phyloP scores from a whole-genome alignment of 441 rosid genomes.

The Gossypium laxum region DNA sequence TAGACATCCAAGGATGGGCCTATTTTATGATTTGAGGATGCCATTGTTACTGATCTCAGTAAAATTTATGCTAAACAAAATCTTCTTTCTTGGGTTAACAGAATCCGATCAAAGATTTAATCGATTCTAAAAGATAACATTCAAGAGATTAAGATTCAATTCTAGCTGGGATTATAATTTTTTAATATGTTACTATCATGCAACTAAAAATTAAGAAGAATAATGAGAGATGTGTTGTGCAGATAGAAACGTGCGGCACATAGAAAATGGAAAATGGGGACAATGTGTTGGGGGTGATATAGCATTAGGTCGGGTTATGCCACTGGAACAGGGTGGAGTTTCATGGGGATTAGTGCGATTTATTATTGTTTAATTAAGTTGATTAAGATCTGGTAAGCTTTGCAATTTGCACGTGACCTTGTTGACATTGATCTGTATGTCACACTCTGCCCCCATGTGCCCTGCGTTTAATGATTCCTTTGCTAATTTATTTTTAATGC shows the following conservation, averaged over 20 bases:
- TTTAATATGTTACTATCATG: no score
- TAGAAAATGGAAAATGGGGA: slow-evolving; percentile 5
- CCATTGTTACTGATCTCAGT: not conserved
- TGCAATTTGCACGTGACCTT: slow-evolving; percentile 14
- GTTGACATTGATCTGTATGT: not conserved
- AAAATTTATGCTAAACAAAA: not conserved
- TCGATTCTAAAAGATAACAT: not conserved
- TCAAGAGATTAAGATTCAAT: not conserved
- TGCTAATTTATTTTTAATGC: not conserved
- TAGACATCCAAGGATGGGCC: not conserved
- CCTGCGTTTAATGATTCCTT: not conserved
- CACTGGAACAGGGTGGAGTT: not conserved
- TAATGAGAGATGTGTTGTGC: not conserved
- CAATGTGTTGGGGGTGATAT: not conserved
- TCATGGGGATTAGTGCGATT: not conserved
- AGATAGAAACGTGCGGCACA: not conserved
- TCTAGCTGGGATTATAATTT: not conserved
- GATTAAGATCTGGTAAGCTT: not conserved
- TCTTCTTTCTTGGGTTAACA: not conserved
- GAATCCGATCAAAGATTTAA: not conserved
- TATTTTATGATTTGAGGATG: not conserved
- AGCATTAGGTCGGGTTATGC: not conserved
- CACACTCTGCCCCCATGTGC: slow-evolving; percentile 4
- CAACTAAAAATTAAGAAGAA: no score
- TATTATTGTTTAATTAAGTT: not conserved